Percentiles rank a stretch among this genome's conserved stretches.
These are phyloP conservation scores for Leersia perrieri DNA, from an alignment of 176 grass and related monocot species.

Conservation along the genomic window DNA sequence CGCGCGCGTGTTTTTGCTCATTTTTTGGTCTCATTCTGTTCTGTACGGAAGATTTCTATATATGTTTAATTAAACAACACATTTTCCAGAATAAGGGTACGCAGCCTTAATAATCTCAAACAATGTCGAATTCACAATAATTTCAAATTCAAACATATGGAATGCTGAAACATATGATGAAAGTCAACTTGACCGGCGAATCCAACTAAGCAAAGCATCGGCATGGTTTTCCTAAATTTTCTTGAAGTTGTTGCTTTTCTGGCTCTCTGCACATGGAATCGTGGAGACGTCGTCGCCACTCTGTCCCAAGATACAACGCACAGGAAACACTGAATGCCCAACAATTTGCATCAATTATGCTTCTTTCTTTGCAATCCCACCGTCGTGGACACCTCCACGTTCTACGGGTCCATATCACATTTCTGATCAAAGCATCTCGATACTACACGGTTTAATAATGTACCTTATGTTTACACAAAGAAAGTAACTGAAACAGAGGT, in stretches of 20 bases:
- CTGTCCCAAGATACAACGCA: neutral
- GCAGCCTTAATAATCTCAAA: neutral
- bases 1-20: too few species aligned
- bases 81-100: neutral
- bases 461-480: neutral
- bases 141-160: neutral
- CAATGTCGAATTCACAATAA: neutral
- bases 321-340: neutral
- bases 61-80: neutral
- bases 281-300: constrained; percentile 5
- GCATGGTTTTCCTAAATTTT: neutral
- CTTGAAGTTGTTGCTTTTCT: neutral
- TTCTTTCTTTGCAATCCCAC: neutral
- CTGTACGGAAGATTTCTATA: neutral
- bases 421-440: neutral
- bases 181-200: constrained; percentile 20
- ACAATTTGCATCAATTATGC: neutral
- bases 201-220: constrained; percentile 29
- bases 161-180: neutral
- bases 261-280: constrained; percentile 31
- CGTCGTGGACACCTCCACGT: too few species aligned
- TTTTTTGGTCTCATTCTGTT: neutral
- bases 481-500: neutral
- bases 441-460: neutral
- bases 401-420: neutral